Evolutionary conservation across 1,139 yeast genomes (phyloP), one percentile per base, ranked within the genome.

Genomic region (Candida sp.): DNA sequence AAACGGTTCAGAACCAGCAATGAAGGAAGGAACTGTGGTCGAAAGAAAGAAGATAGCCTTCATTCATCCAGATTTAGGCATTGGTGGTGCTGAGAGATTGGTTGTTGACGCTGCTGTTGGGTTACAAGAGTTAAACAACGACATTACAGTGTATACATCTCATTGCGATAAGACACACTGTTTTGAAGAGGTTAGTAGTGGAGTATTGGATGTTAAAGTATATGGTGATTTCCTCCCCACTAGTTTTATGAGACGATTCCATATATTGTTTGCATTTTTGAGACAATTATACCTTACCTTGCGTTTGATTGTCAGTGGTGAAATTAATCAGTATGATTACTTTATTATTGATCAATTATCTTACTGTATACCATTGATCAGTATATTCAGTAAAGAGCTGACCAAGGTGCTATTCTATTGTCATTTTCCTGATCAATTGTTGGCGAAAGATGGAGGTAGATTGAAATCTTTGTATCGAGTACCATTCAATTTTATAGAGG

Each of bases 41-140:
- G 8, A 39, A 29, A 32, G 43, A 39, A 49, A 46, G 43, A 57
- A 53, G 45, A 76, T 91, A 36, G 98, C 97, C 4, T 89, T 93
- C 56, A 69, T 93, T 11, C 99, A 93, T 59, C 99, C 99, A 0
- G 99, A 93, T 65, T 68, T 93, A 43, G 99, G 99, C 0, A 93
- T 93, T 47, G 84, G 97, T 5, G 99, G 99, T 4, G 99, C 99
- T 0, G 99, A 93, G 62, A 72, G 99, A 47, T 73, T 95, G 22
- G 91, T 93, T 1, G 96, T 93, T 1, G 99, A 93, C 64, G 95
- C 96, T 2, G 99, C 98, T 0, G 72, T 89, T 3, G 97, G 97
- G 0, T 68, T 93, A 22, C 90, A 91, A 60, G 73, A 78, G 2
- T 64, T 72, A n/a, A 82, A 84, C 4, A 84, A 89, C 57, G 70